Percentiles rank a stretch among this genome's conserved stretches.
Conservation (phyloP, 768 basidiomycete genomes). For the Lentinula raphanica region DNA sequence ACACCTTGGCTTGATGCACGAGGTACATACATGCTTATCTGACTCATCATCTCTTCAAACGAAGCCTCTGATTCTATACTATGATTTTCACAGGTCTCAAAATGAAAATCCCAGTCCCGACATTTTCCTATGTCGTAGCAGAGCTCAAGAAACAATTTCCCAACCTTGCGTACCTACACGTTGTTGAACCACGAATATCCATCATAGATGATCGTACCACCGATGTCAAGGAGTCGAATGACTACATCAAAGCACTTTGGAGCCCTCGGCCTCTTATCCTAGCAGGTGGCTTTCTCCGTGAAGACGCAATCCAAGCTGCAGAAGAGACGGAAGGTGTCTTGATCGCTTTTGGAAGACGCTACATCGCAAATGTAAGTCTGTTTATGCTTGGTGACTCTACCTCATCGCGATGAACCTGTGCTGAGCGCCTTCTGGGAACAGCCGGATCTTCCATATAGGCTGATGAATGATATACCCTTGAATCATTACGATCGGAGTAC, state of each 20-base stretch:
- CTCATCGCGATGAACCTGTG: not conserved
- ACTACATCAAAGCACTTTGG: constrained; percentile 26
- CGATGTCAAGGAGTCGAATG: constrained; percentile 15
- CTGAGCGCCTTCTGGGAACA: constrained; percentile 8
- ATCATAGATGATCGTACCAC: not conserved
- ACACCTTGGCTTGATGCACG: constrained; percentile 30
- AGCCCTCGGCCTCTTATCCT: constrained; percentile 21
- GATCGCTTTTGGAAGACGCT: constrained; percentile 25
- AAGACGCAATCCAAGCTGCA: constrained; percentile 17
- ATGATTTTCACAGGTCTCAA: constrained; percentile 21
- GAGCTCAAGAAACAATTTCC: constrained; percentile 27
- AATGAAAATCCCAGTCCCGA: constrained; percentile 34
- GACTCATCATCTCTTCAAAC: not conserved
- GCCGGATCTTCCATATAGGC: constrained; percentile 27
- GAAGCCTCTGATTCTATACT: not conserved
- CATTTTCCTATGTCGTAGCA: constrained; percentile 36
- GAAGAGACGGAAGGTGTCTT: constrained; percentile 23
- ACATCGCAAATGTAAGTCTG: constrained; percentile 24
- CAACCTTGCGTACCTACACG: constrained; percentile 36
- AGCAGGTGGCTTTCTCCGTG: constrained; percentile 22
- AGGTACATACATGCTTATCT: constrained; percentile 11
- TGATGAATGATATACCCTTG: constrained; percentile 20
- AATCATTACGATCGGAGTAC: constrained; percentile 18
- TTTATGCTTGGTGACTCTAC: too few relatives aligned
- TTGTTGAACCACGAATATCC: constrained; percentile 20